A percentile compares a stretch with the other conserved stretches of the same genome.
Conservation (phyloP, 2,329 filamentous ascomycete genomes). For the Pyricularia pennisetigena region DNA sequence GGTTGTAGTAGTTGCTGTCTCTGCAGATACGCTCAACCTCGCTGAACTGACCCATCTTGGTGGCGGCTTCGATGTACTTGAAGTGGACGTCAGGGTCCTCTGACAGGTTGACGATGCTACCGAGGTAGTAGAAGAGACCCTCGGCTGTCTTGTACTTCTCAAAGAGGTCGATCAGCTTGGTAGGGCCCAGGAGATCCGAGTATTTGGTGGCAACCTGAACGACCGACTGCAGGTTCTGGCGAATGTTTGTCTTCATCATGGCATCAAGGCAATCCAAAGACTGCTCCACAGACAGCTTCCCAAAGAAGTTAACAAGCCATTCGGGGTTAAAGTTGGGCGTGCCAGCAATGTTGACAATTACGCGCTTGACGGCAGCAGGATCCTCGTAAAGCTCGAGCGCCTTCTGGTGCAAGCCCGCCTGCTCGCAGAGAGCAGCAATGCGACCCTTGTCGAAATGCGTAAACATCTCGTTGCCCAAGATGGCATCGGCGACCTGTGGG, state of each 20-base stretch:
- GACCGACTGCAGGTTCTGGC: conserved; percentile 89
- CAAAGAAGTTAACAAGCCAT: conserved; percentile 88
- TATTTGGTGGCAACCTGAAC: conserved; percentile 97
- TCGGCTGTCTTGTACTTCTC: conserved; percentile 98
- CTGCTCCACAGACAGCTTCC: conserved; percentile 89
- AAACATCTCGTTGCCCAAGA: conserved; percentile 97
- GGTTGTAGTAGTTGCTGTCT: conserved; percentile 81
- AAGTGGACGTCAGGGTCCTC: conserved; percentile 95
- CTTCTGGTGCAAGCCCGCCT: conserved; percentile 76
- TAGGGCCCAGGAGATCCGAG: conserved; percentile 86
- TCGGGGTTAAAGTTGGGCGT: conserved; percentile 82
- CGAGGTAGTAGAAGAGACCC: conserved; percentile 95
- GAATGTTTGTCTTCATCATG: conserved; percentile 95
- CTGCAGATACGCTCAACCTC: conserved; percentile 97
- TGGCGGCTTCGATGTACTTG: conserved; percentile 98
- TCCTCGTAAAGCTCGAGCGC: conserved; percentile 95
- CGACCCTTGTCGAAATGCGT: conserved; percentile 89
- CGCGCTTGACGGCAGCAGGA: conserved; percentile 79
- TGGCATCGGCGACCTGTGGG: conserved; percentile 94
- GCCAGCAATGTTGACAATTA: conserved; percentile 70
- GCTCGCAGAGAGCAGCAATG: conserved; percentile 85
- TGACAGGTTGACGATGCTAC: conserved; percentile 93
- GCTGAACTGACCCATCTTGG: conserved; percentile 83
- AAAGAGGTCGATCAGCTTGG: conserved; percentile 80
- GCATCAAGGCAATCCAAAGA: conserved; percentile 89